Evolutionary conservation across 2,329 filamentous ascomycete genomes (phyloP), one percentile per base, ranked within the genome.

Genomic region (Lachnellula suecica): DNA sequence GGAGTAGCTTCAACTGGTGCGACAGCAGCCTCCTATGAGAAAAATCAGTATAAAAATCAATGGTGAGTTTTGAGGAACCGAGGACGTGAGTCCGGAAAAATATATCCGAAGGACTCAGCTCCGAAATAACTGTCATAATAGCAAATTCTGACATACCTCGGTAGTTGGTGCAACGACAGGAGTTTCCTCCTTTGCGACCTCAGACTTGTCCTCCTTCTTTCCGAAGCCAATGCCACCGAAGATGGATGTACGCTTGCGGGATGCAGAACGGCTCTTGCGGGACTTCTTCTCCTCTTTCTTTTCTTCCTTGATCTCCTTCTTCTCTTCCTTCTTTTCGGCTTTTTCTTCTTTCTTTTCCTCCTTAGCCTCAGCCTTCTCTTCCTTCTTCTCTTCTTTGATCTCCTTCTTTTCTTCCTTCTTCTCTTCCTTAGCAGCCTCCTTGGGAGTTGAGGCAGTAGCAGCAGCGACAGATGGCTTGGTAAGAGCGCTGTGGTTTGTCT

Each of bases 201-300:
- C 68, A 9, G 37, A 35, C 53, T 66, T 68, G 41, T 68, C 67
- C 27, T 68, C 70, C 50, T 68, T 65, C 59, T 73, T 71, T 62
- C 38, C 51, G 67, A 73, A 55, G 67, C 66, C 65, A 57, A 85
- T 75, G 63, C 66, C 73, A 62, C 79, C 79, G 64, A 87, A 85
- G 73, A 86, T 80, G 49, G 83, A 86, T 43, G 74, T 72, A 47
- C 84, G 83, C 81, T 87, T 87, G 66, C 80, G 79, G 68, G 82
- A 85, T 46, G 78, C 77, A 62, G 82, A 85, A 66, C 83, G 79
- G 59, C 78, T 79, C 76, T 85, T 84, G 59, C 79, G 72, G 67
- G 82, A 77, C 65, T 84, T 77, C 63, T 79, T 76, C 71, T 82
- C 77, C 45, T 70, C 68, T 60, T 83, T 79, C 52, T 70, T 66